phyloP scores from a whole-genome alignment of 1,139 yeast species.

The Taphrina populina region DNA sequence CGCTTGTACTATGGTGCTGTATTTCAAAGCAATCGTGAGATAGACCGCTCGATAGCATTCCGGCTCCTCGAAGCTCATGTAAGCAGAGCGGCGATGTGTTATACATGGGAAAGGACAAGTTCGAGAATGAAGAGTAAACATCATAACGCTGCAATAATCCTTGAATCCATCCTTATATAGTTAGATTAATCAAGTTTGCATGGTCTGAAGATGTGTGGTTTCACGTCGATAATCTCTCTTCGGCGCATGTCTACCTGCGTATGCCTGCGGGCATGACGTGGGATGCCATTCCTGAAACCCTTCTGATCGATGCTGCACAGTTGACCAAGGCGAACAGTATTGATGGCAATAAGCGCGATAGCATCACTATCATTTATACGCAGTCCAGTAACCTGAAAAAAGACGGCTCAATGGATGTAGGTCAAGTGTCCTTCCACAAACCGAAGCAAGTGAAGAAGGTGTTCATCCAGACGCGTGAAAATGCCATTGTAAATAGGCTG shows the following conservation, averaged over 20 bases:
- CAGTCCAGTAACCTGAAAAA: conserved; percentile 70
- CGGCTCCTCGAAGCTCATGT: no score
- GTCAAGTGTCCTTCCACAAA: conserved; percentile 71
- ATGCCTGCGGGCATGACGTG: conserved; percentile 51
- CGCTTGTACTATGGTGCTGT: neutral
- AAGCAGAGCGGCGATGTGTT: conserved; percentile 40
- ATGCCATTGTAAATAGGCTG: conserved; percentile 62
- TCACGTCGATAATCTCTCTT: conserved; percentile 75
- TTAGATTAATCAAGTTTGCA: conserved; percentile 60
- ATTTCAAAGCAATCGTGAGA: conserved; percentile 6
- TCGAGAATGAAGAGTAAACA: conserved; percentile 53
- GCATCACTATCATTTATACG: conserved; percentile 69
- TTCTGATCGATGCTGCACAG: conserved; percentile 66
- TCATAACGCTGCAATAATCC: neutral
- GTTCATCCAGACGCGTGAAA: conserved; percentile 59
- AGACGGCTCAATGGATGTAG: conserved; percentile 75
- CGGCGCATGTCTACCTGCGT: conserved; percentile 78
- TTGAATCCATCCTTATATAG: conserved; percentile 43
- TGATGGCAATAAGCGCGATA: conserved; percentile 70
- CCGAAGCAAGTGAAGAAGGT: conserved; percentile 57
- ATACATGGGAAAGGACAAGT: conserved; percentile 73
- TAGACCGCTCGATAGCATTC: no score
- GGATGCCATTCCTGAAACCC: conserved; percentile 55
- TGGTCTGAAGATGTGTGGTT: conserved; percentile 75
- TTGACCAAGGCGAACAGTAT: conserved; percentile 78